Conservation (phyloP, 257 asterid genomes). For the Marsdenia floribunda region DNA sequence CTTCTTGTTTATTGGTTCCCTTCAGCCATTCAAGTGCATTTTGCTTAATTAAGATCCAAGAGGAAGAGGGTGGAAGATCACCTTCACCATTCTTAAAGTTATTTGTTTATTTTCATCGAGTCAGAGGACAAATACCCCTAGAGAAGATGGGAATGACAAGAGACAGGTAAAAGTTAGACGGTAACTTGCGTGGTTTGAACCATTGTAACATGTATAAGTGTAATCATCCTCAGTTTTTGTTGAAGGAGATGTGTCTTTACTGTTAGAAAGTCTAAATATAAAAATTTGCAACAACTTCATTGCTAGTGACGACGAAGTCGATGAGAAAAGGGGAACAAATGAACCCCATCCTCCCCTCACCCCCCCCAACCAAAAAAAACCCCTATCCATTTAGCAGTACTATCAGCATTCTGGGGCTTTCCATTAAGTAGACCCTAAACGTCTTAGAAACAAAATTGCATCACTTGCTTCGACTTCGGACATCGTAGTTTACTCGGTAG, state of each 20-base stretch:
- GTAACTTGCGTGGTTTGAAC: constrained; percentile 27
- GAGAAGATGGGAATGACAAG: constrained; percentile 17
- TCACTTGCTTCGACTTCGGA: no score
- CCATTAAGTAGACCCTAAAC: no score
- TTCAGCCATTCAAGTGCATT: constrained; percentile 29
- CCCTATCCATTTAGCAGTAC: no score
- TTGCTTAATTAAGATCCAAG: constrained; percentile 29
- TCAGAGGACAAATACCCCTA: constrained; percentile 19
- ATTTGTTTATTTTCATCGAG: constrained; percentile 1
- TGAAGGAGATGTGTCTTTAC: constrained; percentile 28
- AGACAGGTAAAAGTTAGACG: neutral
- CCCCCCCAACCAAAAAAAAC: neutral
- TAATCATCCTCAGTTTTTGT: constrained; percentile 45
- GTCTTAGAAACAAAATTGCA: no score
- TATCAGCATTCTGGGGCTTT: no score
- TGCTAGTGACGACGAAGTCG: neutral
- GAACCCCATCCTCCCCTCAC: neutral
- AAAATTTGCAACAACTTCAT: neutral
- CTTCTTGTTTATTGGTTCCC: constrained; percentile 16
- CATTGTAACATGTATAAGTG: constrained; percentile 28
- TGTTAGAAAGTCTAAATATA: neutral
- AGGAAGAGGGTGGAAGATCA: constrained; percentile 72
- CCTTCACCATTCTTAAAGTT: constrained; percentile 30
- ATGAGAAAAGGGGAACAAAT: neutral
- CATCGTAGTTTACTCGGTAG: no score